Conservation (phyloP, 225 moss, liverwort and hornwort species). For the Pseudoscleropodium purum region DNA sequence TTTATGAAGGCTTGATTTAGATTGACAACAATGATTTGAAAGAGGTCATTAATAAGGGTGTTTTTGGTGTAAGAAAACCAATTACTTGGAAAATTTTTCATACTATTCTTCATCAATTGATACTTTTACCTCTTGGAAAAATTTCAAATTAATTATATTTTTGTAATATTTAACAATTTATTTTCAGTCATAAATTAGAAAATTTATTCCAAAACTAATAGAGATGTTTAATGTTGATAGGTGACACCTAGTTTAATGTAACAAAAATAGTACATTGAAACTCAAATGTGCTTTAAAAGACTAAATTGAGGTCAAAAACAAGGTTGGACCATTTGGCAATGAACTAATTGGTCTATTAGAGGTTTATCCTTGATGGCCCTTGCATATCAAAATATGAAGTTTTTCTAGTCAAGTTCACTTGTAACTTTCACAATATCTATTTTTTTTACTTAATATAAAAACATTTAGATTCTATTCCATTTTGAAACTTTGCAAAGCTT, state of each 20-base stretch:
- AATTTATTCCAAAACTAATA: no score
- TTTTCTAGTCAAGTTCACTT: rapidly evolving
- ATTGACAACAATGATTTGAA: not conserved
- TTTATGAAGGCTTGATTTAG: not conserved
- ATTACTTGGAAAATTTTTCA: not conserved
- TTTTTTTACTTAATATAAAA: not conserved
- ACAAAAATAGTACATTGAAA: not conserved
- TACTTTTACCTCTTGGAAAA: not conserved
- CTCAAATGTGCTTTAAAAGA: not conserved
- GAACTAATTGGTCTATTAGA: not conserved
- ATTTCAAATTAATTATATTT: not conserved
- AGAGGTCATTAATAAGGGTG: not conserved
- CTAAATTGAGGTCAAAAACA: not conserved
- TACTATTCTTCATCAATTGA: no score
- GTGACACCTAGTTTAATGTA: not conserved
- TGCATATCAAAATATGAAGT: not conserved
- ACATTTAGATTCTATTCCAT: not conserved
- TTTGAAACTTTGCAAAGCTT: not conserved
- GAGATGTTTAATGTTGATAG: not conserved
- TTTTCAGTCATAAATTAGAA: not conserved
- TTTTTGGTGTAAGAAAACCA: not conserved
- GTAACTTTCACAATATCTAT: not conserved
- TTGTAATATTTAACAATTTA: not conserved
- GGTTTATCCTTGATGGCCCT: not conserved
- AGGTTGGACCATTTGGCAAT: not conserved